Conservation (phyloP, 257 asterid genomes). For the Nyctanthes arbortristis region DNA sequence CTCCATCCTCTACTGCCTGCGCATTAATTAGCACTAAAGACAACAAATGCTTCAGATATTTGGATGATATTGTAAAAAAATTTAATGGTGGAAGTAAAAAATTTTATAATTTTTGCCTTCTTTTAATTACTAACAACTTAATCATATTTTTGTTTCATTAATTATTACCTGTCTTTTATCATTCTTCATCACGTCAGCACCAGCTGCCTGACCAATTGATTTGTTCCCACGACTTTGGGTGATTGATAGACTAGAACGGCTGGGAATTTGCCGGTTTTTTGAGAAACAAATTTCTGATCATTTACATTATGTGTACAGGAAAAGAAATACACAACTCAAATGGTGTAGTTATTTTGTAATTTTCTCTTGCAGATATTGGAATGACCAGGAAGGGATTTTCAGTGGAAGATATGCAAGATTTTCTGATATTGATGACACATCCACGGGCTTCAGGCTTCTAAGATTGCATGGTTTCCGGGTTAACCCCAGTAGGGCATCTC, state of each 20-base stretch:
- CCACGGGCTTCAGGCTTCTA: slow-evolving; percentile 55
- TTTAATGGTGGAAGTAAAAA: slow-evolving; percentile 46
- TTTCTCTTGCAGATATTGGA: slow-evolving; percentile 41
- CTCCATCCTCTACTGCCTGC: slow-evolving; percentile 46
- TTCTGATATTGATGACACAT: slow-evolving; percentile 49
- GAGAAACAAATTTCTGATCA: slow-evolving; percentile 35
- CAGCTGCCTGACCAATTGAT: slow-evolving; percentile 49
- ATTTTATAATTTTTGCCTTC: too few species aligned
- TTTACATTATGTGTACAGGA: slow-evolving; percentile 42
- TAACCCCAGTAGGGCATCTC: slow-evolving; percentile 28
- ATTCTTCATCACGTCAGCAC: slow-evolving; percentile 45
- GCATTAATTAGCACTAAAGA: slow-evolving; percentile 45
- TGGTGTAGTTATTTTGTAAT: neutral
- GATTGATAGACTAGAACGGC: slow-evolving; percentile 58
- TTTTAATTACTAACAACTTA: too few species aligned
- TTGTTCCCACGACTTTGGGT: slow-evolving; percentile 57
- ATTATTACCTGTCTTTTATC: too few species aligned
- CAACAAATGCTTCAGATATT: slow-evolving; percentile 29
- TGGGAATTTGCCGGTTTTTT: slow-evolving; percentile 51
- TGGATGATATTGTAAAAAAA: slow-evolving; percentile 21
- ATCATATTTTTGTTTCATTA: too few species aligned
- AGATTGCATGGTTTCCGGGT: slow-evolving; percentile 46
- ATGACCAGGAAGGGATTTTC: slow-evolving; percentile 41
- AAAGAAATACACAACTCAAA: neutral
- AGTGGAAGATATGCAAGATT: slow-evolving; percentile 39